Base-by-base conservation (phyloP, 2,329 filamentous ascomycete species). In the Cytospora piceae region DNA sequence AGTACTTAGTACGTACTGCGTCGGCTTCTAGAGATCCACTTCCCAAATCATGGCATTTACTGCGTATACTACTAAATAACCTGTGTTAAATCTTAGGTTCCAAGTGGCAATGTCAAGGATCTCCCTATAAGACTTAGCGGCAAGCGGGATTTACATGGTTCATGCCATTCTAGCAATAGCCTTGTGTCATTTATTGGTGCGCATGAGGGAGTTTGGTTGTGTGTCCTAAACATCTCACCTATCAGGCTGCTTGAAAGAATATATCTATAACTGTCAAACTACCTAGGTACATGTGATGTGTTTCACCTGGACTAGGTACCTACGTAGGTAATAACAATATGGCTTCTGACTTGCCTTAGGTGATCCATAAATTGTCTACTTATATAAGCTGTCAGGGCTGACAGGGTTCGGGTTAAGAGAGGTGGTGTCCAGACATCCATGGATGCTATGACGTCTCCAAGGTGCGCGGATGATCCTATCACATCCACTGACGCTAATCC, bases 401-500 rank as follows among this genome's bases (percentile, higher is more conserved):
- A 6, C 32, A 39, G 37, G 37, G 37, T 39, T 39, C 4, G 37
- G 37, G 37, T 39, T 6, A 34, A 34, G 32, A 34, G 11, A 34
- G 32, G 7, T 34, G 4, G 3, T 34, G 32, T 12, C 32, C 32
- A 14, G 34, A 4, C 34, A 37, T n/a, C 6, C 20, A 46, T 0
- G n/a, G 17, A 29, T 29, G 42, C 54, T 20, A 39, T 39, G 49
- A 61, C 32, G 31, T 24, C 49, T 4, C 22, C 46, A 0, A 8
- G 20, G 29, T 57, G 49, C 46, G 29, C 60, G 51, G 60, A 63
- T 46, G 7, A 46, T 49, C 46, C 46, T 53, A 51, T 57, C 34
- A 46, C 20, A n/a, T n/a, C 61, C 53, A 31, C 42, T 31, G n/a
- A 51, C 31, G 39, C 61, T 63, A 63, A 29, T 34, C 61, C 61